These are phyloP conservation scores for Blastobotrys malaysiensis DNA, from an alignment of 1,139 yeast genomes.

Conservation along the genomic window DNA sequence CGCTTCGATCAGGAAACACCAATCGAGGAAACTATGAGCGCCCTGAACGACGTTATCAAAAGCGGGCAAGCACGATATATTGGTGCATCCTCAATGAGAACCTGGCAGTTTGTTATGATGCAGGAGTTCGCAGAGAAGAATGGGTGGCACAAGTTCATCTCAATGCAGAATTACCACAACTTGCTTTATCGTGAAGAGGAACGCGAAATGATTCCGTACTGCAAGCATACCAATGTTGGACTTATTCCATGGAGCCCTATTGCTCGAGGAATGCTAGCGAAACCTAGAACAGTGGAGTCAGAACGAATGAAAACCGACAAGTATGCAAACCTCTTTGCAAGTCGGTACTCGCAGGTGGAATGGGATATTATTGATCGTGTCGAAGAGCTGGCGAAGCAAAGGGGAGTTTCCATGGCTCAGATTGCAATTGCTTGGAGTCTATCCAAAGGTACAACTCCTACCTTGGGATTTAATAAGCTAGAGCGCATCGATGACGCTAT, in stretches of 20 bases:
- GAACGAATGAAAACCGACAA: no score
- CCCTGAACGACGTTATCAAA: slow-evolving; percentile 47
- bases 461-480: no score
- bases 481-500: no score
- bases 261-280: slow-evolving; percentile 45
- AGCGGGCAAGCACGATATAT: slow-evolving; percentile 47
- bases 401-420: no score
- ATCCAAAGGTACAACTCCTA: no score
- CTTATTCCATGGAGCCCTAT: slow-evolving; percentile 50
- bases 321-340: no score
- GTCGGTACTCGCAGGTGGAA: no score
- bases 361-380: no score
- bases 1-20: slow-evolving; percentile 43
- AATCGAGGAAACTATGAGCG: slow-evolving; percentile 47
- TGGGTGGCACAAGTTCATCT: slow-evolving; percentile 50
- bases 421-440: no score
- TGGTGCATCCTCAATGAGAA: slow-evolving; percentile 52
- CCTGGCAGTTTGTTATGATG: slow-evolving; percentile 40
- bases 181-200: slow-evolving; percentile 55
- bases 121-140: slow-evolving; percentile 47
- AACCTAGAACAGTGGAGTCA: no score
- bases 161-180: slow-evolving; percentile 56
- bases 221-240: slow-evolving; percentile 44
- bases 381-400: no score
- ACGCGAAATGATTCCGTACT: slow-evolving; percentile 51